Percentiles rank a stretch among this genome's conserved stretches.
phyloP scores from a whole-genome alignment of 345 rosid species.

The Garcia nutans region DNA sequence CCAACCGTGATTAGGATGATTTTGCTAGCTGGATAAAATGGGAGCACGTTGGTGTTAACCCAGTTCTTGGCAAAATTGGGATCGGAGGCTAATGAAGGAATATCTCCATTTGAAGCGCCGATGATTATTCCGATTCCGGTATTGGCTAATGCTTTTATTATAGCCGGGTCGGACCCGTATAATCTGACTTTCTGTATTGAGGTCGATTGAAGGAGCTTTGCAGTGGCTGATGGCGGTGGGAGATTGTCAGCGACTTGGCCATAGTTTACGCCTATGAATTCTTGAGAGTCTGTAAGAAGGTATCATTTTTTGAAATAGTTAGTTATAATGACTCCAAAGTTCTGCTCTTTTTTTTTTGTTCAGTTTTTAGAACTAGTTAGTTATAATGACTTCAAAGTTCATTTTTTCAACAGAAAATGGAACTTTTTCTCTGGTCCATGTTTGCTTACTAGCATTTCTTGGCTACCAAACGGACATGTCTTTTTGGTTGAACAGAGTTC shows the following conservation, averaged over 20 bases:
- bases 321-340: too few species aligned
- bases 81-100: conserved; percentile 77
- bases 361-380: not conserved
- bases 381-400: too few species aligned
- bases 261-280: conserved; percentile 83
- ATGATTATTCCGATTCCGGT: conserved; percentile 75
- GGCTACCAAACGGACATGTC: not conserved
- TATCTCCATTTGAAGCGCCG: conserved; percentile 73
- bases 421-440: too few species aligned
- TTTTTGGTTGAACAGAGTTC: not conserved
- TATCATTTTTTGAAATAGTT: not conserved
- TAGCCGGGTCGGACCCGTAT: conserved; percentile 81
- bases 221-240: conserved; percentile 81
- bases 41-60: conserved; percentile 69
- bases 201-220: conserved; percentile 75
- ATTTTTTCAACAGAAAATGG: too few species aligned
- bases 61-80: conserved; percentile 73
- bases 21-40: conserved; percentile 78
- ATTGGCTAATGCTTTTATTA: conserved; percentile 71
- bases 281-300: conserved; percentile 50
- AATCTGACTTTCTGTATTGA: conserved; percentile 67
- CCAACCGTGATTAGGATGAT: conserved; percentile 82
- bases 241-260: conserved; percentile 90
- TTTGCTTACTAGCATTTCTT: not conserved
- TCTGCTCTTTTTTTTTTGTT: too few species aligned